phyloP scores from a whole-genome alignment of 805 yeast genomes.

The Kluyveromyces starmeri region DNA sequence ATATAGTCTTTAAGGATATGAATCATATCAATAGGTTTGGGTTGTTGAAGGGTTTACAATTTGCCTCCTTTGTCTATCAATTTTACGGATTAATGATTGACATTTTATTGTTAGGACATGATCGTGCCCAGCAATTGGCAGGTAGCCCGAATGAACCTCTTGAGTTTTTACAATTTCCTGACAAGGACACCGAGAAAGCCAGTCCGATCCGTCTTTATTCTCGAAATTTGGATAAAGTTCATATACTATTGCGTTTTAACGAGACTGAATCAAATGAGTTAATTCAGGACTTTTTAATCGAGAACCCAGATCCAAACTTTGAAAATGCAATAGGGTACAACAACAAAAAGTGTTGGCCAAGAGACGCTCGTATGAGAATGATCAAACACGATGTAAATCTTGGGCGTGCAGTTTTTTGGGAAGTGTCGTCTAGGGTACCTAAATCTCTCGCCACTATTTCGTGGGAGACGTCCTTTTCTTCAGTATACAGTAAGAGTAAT shows the following conservation, averaged over 20 bases:
- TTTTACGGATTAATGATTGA: conserved; percentile 84
- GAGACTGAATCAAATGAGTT: conserved; percentile 68
- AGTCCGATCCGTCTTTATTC: conserved; percentile 77
- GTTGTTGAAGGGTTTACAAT: conserved; percentile 78
- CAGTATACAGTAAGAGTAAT: conserved; percentile 85
- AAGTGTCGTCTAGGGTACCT: conserved; percentile 72
- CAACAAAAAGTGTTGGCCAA: conserved; percentile 90
- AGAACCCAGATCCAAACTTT: conserved; percentile 88
- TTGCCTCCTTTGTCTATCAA: conserved; percentile 82
- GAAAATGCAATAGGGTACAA: conserved; percentile 80
- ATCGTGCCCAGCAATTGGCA: conserved; percentile 80
- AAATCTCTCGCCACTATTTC: conserved; percentile 57
- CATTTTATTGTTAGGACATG: conserved; percentile 71
- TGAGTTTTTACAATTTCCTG: conserved; percentile 65
- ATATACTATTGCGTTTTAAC: conserved; percentile 67
- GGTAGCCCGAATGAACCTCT: conserved; percentile 68
- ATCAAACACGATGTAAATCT: conserved; percentile 86
- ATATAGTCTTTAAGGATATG: conserved; percentile 87
- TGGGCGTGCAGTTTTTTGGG: conserved; percentile 92
- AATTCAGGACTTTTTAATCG: conserved; percentile 65
- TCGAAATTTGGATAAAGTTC: conserved; percentile 75
- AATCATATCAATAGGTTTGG: conserved; percentile 86
- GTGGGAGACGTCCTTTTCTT: conserved; percentile 76
- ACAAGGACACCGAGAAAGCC: conserved; percentile 44
- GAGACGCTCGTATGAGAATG: conserved; percentile 82